Evolutionary conservation across 129 eudicot species (phyloP), one percentile per base, ranked within the genome.

Genomic region (Flaveria robusta): DNA sequence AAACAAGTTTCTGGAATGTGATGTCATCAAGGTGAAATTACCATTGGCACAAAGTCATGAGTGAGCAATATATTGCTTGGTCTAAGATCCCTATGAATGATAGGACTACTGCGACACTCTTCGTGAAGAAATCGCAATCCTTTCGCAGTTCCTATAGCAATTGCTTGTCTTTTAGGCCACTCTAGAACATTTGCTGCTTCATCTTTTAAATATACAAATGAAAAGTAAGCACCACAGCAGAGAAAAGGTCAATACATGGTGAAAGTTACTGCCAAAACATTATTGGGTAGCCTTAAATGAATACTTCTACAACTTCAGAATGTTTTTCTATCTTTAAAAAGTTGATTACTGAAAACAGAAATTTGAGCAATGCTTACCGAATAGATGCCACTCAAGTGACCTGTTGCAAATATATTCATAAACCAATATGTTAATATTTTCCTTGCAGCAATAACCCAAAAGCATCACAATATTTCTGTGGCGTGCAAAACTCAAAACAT

Each of bases 341-440:
- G 23, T 51, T 51, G 58, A 51, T 51, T 51, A 51, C 58, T n/a
- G 23, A 51, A 51, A 51, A n/a, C 23, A 51, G n/a, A 60, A 29
- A 29, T 26, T 60, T 60, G 41, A 60, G 34, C 41, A 26, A 60
- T 71, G 74, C 86, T 82, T 74, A 88, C 93, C 90, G 39, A 86
- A 83, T 34, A 91, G 88, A 86, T 91, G 97, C 97, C 93, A 91
- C 69, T 91, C 97, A 20, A 91, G 97, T 62, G 97, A 91, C 34
- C 66, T 87, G 50, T 91, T 88, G 91, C 97, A 91, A 72, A 91
- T 88, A 71, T 84, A 91, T 77, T 91, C 93, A 58, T 91, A 91
- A 42, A 91, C 93, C 85, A 91, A 77, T 46, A 91, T 91, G 66
- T 91, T 91, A 43, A 81, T 58, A 50, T 88, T 86, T 79, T 91